A percentile compares a stretch with the other conserved stretches of the same genome.
phyloP scores from a whole-genome alignment of 306 rosid species.

The Mucuna pruriens region DNA sequence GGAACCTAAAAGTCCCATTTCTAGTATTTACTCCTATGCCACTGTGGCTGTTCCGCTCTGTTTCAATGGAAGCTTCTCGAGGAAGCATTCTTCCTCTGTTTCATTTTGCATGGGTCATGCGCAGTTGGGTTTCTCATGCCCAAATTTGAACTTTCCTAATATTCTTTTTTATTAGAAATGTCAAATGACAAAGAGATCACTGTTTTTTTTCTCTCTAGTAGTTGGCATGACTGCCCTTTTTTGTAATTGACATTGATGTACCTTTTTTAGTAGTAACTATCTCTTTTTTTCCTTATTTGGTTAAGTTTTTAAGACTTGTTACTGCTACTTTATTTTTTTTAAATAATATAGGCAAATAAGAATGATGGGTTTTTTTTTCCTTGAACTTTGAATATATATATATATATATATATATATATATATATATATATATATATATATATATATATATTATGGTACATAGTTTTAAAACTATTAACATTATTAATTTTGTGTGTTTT shows the following conservation, averaged over 20 bases:
- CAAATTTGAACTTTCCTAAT: neutral
- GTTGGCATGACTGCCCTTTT: neutral
- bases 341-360: neutral
- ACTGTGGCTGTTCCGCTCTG: neutral
- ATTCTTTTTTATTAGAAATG: neutral
- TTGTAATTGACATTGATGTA: neutral
- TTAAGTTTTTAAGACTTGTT: conserved; percentile 5
- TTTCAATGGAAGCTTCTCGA: neutral
- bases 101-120: neutral
- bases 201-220: neutral
- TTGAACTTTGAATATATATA: conserved; percentile 1
- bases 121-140: neutral
- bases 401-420: too few species aligned
- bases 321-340: neutral
- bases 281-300: neutral
- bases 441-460: too few species aligned
- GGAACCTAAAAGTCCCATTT: neutral
- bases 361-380: neutral
- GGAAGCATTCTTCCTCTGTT: neutral
- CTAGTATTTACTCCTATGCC: neutral
- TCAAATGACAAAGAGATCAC: neutral
- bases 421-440: too few species aligned
- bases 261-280: neutral
- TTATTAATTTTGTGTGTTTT: neutral
- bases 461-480: neutral